Evolutionary conservation across 2,329 filamentous ascomycete species (phyloP).

Genomic region (Pseudopyricularia javanii): DNA sequence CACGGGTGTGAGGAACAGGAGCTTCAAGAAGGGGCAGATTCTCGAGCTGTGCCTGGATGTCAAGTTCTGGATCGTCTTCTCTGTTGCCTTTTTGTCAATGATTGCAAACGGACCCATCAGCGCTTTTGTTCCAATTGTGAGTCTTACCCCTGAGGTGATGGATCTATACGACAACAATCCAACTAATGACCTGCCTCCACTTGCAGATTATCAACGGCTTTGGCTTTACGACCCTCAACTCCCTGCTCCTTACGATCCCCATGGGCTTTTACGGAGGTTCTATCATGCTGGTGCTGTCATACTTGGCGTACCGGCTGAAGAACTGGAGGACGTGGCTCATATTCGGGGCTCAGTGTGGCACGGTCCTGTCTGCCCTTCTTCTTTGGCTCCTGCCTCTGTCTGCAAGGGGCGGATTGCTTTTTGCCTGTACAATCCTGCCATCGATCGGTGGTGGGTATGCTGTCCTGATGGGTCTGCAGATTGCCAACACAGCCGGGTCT

Average conservation of each 20-base stretch:
- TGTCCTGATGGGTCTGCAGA: constrained; percentile 28
- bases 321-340: constrained; percentile 14
- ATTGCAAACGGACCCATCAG: constrained; percentile 30
- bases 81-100: constrained; percentile 24
- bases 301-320: constrained; percentile 18
- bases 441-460: constrained; percentile 31
- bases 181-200: neutral
- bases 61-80: constrained; percentile 27
- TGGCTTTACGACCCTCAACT: constrained; percentile 28
- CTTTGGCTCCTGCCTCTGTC: constrained; percentile 28
- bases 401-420: constrained; percentile 28
- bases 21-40: constrained; percentile 29
- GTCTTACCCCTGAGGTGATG: neutral
- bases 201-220: constrained; percentile 25
- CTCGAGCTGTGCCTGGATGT: constrained; percentile 18
- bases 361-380: constrained; percentile 25
- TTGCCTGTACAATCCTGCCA: constrained; percentile 34
- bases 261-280: constrained; percentile 23
- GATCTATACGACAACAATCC: neutral
- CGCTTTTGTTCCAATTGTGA: constrained; percentile 25
- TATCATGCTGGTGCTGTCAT: constrained; percentile 24
- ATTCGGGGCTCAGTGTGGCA: constrained; percentile 24
- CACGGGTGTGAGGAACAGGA: constrained; percentile 26
- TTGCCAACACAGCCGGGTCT: constrained; percentile 38
- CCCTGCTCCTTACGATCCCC: constrained; percentile 27